Evolutionary conservation across 805 yeast species (phyloP), one percentile per base, ranked within the genome.

Genomic region (Hanseniaspora lindneri): DNA sequence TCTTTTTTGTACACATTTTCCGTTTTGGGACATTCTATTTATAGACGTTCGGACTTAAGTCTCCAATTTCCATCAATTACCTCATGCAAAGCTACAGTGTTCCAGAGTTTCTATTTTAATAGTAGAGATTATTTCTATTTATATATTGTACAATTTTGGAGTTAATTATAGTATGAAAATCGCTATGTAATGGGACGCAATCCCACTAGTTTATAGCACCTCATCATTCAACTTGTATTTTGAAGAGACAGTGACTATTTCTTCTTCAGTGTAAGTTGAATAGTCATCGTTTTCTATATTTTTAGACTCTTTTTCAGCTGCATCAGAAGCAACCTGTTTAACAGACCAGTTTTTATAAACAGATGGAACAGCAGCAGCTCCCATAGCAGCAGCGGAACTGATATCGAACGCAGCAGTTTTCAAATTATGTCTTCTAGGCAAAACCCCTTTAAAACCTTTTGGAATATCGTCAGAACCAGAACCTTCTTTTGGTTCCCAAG

Each of bases 261-360:
- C 50, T 23, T 40, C 50, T 33, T 47, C 44, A n/a, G 44, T 33
- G 50, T 34, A 44, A 16, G 24, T 32, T 5, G 42, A 37, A 20
- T 14, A 23, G 3, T 6, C 23, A 28, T 27, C 33, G 5, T 16
- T n/a, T 17, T 40, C 21, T 16, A 27, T 21, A 24, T n/a, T 23
- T 19, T 24, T 19, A 5, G n/a, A n/a, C 29, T 27, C 29, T 27
- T 27, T 27, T 8, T 27, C 29, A 27, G n/a, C n/a, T n/a, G n/a
- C 39, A 35, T 35, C 17, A 30, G 34, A n/a, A 30, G 34, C 34
- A 23, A 6, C 14, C 6, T 16, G 28, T 4, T 30, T 30, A n/a
- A 17, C 21, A n/a, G 37, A 14, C 37, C 37, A 32, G 24, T 32
- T 33, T 4, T 20, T 10, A n/a, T 30, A 29, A 29, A 32, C 36